Conservation (phyloP, 495 filamentous ascomycete genomes). For the Penicillium roqueforti region DNA sequence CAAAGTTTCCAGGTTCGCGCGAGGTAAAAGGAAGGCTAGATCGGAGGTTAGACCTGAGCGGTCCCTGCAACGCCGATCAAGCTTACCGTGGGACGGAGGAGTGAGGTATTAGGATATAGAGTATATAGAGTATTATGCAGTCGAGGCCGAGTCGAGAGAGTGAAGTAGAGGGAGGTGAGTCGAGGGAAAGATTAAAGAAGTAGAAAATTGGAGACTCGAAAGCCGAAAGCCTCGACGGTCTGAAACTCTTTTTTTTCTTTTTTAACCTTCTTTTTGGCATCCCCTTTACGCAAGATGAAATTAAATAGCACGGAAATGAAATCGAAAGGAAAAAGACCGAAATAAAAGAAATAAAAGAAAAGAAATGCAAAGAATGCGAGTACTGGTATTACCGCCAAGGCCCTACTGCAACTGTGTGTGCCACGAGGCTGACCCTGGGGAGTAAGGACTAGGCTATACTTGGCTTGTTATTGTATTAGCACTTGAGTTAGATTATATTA, state of each 20-base stretch:
- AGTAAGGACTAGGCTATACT: neutral
- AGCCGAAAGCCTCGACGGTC: conserved; percentile 3
- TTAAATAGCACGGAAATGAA: neutral
- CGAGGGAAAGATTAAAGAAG: neutral
- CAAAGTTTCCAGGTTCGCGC: neutral
- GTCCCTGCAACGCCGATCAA: neutral
- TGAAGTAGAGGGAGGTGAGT: neutral
- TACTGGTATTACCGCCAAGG: conserved; percentile 13
- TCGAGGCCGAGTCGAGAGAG: too few species aligned
- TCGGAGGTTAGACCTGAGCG: neutral
- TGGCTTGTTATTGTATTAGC: neutral
- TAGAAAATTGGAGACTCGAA: conserved; percentile 12
- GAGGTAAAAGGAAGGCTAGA: conserved; percentile 4
- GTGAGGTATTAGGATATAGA: neutral
- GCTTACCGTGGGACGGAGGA: neutral
- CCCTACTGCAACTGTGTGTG: conserved; percentile 19
- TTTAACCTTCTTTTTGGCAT: neutral
- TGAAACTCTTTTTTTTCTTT: conserved; percentile 5
- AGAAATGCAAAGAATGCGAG: neutral
- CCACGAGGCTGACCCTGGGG: conserved; percentile 22
- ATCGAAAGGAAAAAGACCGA: too few species aligned
- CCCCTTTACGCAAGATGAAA: neutral
- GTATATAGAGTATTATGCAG: too few species aligned
- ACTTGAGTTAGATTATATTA: neutral
- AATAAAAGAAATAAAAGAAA: too few species aligned